A percentile compares a stretch with the other conserved stretches of the same genome.
Conservation (phyloP, 2,329 filamentous ascomycete species). For the Ophiocordyceps australis region DNA sequence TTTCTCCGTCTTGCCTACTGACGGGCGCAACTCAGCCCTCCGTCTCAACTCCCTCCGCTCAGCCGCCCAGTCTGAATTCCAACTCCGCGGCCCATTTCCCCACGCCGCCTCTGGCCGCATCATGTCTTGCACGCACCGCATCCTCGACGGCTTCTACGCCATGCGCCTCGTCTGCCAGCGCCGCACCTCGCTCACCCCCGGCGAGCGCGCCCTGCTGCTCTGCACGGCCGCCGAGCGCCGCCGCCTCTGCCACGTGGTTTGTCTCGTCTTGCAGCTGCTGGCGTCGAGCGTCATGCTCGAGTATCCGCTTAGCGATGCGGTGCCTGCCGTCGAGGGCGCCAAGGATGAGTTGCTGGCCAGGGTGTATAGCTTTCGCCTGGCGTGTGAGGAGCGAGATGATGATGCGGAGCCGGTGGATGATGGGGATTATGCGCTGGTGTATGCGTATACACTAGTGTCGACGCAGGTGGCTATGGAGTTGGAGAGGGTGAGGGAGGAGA, state of each 20-base stretch:
- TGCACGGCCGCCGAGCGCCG: constrained; percentile 66
- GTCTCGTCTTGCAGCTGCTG: constrained; percentile 72
- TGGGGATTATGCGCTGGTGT: constrained; percentile 87
- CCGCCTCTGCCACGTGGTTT: constrained; percentile 73
- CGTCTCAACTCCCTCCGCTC: constrained; percentile 57
- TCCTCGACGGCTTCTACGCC: constrained; percentile 86
- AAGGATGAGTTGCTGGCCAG: constrained; percentile 73
- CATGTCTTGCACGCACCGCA: constrained; percentile 60
- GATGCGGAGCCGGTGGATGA: too few relatives aligned
- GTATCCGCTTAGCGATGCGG: constrained; percentile 76
- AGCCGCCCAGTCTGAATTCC: constrained; percentile 70
- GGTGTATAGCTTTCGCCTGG: constrained; percentile 62
- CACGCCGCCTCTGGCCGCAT: constrained; percentile 54
- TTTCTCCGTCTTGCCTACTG: neutral
- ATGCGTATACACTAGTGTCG: constrained; percentile 67
- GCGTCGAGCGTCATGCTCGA: constrained; percentile 88
- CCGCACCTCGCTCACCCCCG: constrained; percentile 54
- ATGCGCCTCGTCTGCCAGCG: constrained; percentile 89
- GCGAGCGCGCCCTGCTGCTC: constrained; percentile 63
- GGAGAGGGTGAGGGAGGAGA: constrained; percentile 37
- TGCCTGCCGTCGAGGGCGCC: constrained; percentile 66
- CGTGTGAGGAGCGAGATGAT: constrained; percentile 47
- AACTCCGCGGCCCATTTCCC: constrained; percentile 76
- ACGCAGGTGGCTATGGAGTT: constrained; percentile 49
- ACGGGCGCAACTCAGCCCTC: constrained; percentile 20